Base-by-base conservation (phyloP, 2,329 filamentous ascomycete species). In the Xylariaceae sp. region DNA sequence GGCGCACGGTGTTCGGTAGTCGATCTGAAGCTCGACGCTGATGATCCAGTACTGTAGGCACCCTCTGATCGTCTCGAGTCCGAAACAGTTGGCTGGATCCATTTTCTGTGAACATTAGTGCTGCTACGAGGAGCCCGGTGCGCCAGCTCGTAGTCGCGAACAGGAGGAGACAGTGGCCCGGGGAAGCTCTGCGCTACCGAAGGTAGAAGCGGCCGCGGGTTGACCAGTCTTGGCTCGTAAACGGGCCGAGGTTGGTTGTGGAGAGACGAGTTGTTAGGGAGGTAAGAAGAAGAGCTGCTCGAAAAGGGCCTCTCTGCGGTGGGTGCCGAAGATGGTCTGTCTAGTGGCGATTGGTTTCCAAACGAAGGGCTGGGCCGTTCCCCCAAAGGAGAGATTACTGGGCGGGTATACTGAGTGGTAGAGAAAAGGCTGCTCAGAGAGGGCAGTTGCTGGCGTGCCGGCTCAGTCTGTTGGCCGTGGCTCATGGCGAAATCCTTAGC, bases 391-490 rank as follows among this genome's bases (percentile, higher is more conserved):
- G 81, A 80, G 60, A 76, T 75, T 53, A 77, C 66, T 30, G 78
- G 73, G 53, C 77, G 74, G 39, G 76, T 71, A 51, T 76, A 70
- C 4, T 78, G 72, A 9, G 78, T 74, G 4, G 79, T 78, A 2
- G 80, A 80, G 65, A 85, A 83, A 13, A 85, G 72, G 65, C 81
- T 84, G 71, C 80, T 84, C 64, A 85, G 66, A 4, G 82, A 78
- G 1, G 82, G 82, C 18, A 85, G 76, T 65, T 82, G 78, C 64
- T 81, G 80, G 59, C 76, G 75, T 52, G 73, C 64, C 49, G 69
- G 68, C 66, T 65, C 57, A 35, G 62, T 61, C 30, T 50, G 51
- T 67, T 72, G 74, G 55, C 67, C 64, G 51, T 72, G 72, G 34
- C 69, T 69, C 56, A 75, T 74, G 63, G 77, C 75, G 55, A 70